These are phyloP conservation scores for Pseudozyma hubeiensis DNA, from an alignment of 1,284 basidiomycete genomes.

Conservation along the genomic window DNA sequence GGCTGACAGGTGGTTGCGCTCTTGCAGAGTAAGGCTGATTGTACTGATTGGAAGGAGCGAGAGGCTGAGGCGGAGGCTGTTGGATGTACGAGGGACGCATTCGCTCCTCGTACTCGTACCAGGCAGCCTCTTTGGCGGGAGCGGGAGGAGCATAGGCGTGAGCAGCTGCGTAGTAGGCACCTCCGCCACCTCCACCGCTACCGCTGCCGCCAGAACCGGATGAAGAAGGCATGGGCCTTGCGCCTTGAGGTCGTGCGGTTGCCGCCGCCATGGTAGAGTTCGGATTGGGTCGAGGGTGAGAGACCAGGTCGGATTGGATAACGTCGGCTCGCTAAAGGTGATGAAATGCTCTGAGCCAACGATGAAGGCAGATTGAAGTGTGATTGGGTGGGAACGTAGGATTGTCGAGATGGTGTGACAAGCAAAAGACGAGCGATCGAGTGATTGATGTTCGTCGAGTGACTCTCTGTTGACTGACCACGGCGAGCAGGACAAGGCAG, in stretches of 20 bases:
- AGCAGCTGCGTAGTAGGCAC: constrained; percentile 16
- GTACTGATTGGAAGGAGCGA: constrained; percentile 23
- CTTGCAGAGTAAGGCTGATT: constrained; percentile 24
- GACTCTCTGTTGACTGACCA: neutral
- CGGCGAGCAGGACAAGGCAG: neutral
- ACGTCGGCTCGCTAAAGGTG: too few species aligned
- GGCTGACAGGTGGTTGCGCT: constrained; percentile 28
- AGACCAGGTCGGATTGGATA: too few species aligned
- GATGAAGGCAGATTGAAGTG: neutral
- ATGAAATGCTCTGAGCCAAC: too few species aligned
- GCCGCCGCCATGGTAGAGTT: constrained; percentile 27
- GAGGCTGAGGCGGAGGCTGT: constrained; percentile 34
- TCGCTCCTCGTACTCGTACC: constrained; percentile 62
- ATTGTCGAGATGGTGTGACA: neutral
- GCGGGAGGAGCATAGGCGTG: constrained; percentile 15
- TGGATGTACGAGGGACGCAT: constrained; percentile 63
- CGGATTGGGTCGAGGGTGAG: neutral
- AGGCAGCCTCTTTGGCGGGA: constrained; percentile 50
- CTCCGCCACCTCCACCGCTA: constrained; percentile 13
- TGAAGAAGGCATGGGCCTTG: constrained; percentile 48
- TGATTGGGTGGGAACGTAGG: neutral
- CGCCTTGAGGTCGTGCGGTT: constrained; percentile 38
- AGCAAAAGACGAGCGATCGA: neutral
- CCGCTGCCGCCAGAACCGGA: constrained; percentile 28
- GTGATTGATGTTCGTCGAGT: neutral